Base-by-base conservation (phyloP, 306 rosid species). In the Senna tora region DNA sequence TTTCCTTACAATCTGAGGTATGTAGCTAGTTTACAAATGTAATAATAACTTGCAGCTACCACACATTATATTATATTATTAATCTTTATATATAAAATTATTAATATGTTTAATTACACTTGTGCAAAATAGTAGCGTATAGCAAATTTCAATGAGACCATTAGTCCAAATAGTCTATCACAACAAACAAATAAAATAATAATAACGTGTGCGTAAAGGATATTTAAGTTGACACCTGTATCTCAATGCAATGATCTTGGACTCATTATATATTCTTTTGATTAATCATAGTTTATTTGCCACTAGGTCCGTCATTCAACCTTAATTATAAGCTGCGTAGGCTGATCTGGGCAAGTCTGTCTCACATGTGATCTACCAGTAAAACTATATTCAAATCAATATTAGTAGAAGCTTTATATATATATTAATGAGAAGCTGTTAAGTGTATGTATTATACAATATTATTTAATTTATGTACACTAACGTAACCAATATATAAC, bases 341-440 rank as follows among this genome's bases (percentile, higher is more conserved):
- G 22, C 5, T 11, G n/a, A 15, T 15, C 41, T 6, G 8, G 20
- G 10, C 43, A 59, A 8, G 6, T 41, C 46, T 41, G 13, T 58
- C 25, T 16, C 47, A 49, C 67, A 36, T 61, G 67, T 61, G 67
- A 61, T 19, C 38, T 46, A 38, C 10, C 67, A 61, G 67, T 60
- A 9, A 36, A 7, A 34, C 16, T 60, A 16, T 34, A 9, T 16
- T 34, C 5, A 36, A 8, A 33, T 56, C 43, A 34, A 34, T 5
- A 16, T 4, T 16, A 16, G n/a, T n/a, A n/a, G n/a, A n/a, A n/a
- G n/a, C n/a, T n/a, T n/a, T n/a, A n/a, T n/a, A n/a, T n/a, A n/a
- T n/a, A n/a, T n/a, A n/a, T n/a, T n/a, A n/a, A n/a, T n/a, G n/a
- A n/a, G n/a, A n/a, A n/a, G n/a, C n/a, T n/a, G n/a, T n/a, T n/a